Percentiles rank a stretch among this genome's conserved stretches.
phyloP scores from a whole-genome alignment of 1,284 basidiomycete species.

The Marasmius sp. region DNA sequence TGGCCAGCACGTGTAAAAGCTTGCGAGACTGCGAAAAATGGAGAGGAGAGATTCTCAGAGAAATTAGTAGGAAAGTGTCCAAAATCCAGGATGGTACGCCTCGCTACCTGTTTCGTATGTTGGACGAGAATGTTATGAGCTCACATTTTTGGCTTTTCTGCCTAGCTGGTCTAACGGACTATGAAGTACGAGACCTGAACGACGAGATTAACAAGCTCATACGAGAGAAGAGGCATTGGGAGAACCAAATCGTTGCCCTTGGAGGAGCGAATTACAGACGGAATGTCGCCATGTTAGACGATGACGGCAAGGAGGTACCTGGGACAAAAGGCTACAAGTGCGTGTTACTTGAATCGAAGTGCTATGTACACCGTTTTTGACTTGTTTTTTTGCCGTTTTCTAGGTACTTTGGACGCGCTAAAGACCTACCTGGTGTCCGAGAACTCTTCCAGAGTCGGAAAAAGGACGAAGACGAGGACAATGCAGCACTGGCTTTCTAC shows the following conservation, averaged over 20 bases:
- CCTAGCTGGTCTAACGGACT: conserved; percentile 89
- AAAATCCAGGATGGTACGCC: conserved; percentile 94
- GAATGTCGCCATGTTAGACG: conserved; percentile 89
- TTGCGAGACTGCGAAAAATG: conserved; percentile 93
- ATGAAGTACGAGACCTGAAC: conserved; percentile 94
- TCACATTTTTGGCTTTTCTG: background rate
- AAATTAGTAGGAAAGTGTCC: conserved; percentile 94
- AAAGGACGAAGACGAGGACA: conserved; percentile 84
- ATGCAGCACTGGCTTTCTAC: conserved; percentile 74
- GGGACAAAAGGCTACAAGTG: conserved; percentile 99
- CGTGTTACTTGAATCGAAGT: conserved; percentile 27
- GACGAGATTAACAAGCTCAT: conserved; percentile 98
- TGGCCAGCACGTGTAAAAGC: conserved; percentile 90
- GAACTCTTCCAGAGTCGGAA: conserved; percentile 89
- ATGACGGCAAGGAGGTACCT: conserved; percentile 93
- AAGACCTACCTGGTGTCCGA: conserved; percentile 93
- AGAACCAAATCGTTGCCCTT: conserved; percentile 92
- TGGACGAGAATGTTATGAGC: background rate
- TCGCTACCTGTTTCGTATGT: background rate
- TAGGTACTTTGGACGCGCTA: conserved; percentile 96
- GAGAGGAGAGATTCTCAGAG: conserved; percentile 92
- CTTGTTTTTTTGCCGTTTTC: conserved; percentile 2
- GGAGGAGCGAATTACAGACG: conserved; percentile 97
- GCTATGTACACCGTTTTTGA: background rate
- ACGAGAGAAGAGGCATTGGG: conserved; percentile 96